Conservation (phyloP, 2,329 filamentous ascomycete species). For the Nannizziopsis barbatae region DNA sequence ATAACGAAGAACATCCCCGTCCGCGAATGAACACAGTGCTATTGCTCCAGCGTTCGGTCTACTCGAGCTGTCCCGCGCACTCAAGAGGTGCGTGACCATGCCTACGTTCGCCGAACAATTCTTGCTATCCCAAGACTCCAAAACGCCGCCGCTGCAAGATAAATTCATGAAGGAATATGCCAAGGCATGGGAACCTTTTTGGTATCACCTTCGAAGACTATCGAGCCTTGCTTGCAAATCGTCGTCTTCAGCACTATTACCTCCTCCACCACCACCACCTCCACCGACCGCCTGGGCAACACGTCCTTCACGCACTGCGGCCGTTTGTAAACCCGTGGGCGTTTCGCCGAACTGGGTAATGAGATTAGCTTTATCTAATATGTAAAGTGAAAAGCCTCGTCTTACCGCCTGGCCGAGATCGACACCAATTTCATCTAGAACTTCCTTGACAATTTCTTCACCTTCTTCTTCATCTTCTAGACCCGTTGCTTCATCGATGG, state of each 20-base stretch:
- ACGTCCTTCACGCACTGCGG: conserved; percentile 58
- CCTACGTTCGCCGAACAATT: no score
- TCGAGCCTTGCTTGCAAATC: conserved; percentile 89
- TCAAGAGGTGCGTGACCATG: no score
- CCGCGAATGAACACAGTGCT: no score
- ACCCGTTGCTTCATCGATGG: conserved; percentile 92
- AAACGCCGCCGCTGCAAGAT: conserved; percentile 11
- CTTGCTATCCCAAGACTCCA: conserved; percentile 7
- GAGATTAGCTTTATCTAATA: conserved; percentile 17
- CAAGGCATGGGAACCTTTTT: neutral
- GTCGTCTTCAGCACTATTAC: conserved; percentile 54
- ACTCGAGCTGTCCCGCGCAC: no score
- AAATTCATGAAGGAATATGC: neutral
- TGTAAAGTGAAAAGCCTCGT: neutral
- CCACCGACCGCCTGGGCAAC: conserved; percentile 79
- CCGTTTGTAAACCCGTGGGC: conserved; percentile 68
- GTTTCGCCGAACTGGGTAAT: conserved; percentile 71
- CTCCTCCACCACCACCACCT: conserved; percentile 44
- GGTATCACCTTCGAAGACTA: conserved; percentile 54
- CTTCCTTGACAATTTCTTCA: conserved; percentile 92
- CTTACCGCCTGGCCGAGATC: conserved; percentile 81
- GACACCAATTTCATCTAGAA: conserved; percentile 91
- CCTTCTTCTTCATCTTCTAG: conserved; percentile 85
- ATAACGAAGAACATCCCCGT: neutral
- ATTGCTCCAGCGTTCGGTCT: no score